A percentile compares a stretch with the other conserved stretches of the same genome.
Conservation (phyloP, 1,284 basidiomycete genomes). For the Calocybe gambosa region DNA sequence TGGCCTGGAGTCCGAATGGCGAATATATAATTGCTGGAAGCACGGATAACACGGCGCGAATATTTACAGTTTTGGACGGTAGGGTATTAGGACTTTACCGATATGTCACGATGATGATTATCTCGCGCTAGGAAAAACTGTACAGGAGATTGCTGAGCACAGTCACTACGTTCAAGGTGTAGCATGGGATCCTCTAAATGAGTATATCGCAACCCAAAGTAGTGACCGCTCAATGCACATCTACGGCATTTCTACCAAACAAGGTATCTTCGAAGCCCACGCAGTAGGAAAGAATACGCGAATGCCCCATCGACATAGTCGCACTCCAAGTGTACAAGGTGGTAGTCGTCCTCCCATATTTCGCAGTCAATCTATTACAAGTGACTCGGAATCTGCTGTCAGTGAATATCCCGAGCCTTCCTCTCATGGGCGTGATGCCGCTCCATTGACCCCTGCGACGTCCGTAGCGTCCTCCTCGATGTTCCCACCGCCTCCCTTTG, state of each 20-base stretch:
- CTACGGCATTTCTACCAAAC: constrained; percentile 73
- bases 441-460: constrained; percentile 60
- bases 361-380: constrained; percentile 67
- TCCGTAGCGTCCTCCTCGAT: constrained; percentile 49
- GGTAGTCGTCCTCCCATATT: constrained; percentile 49
- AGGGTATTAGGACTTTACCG: constrained; percentile 15
- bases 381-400: constrained; percentile 40
- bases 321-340: constrained; percentile 53
- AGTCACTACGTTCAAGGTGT: constrained; percentile 94
- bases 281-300: constrained; percentile 77
- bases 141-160: constrained; percentile 85
- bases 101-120: constrained; percentile 9
- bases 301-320: constrained; percentile 62
- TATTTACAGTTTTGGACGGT: constrained; percentile 79
- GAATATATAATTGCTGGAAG: constrained; percentile 92
- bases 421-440: constrained; percentile 22
- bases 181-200: constrained; percentile 93
- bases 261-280: constrained; percentile 79
- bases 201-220: constrained; percentile 92
- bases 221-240: constrained; percentile 90
- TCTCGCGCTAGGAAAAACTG: constrained; percentile 57
- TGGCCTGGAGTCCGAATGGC: constrained; percentile 95
- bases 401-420: constrained; percentile 17
- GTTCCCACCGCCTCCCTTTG: constrained; percentile 70
- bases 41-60: constrained; percentile 91